These are phyloP conservation scores for Tolypocladium sp. DNA, from an alignment of 2,329 filamentous ascomycete genomes.

Conservation along the genomic window DNA sequence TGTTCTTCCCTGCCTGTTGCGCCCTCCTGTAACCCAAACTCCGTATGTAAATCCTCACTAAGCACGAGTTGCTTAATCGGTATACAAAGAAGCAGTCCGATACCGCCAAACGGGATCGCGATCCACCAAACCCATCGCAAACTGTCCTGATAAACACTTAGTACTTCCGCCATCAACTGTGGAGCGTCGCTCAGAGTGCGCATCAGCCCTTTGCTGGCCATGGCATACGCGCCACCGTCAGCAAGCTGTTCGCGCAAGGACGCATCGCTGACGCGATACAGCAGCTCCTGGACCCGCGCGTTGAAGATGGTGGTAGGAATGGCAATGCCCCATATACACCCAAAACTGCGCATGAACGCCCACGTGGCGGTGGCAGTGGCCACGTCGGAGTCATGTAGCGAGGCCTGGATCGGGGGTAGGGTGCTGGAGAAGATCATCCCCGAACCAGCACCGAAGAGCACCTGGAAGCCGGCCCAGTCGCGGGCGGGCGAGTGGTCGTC, in stretches of 20 bases:
- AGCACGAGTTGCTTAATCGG: too few species aligned
- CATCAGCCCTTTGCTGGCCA: too few species aligned
- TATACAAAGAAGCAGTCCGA: too few species aligned
- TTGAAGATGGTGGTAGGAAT: conserved; percentile 31
- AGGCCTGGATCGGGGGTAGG: conserved; percentile 33
- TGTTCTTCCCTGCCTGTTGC: too few species aligned
- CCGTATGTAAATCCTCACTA: too few species aligned
- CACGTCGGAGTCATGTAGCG: conserved; percentile 24
- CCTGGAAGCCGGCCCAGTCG: conserved; percentile 31
- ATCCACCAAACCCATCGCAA: conserved; percentile 20
- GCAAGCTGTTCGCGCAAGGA: conserved; percentile 4
- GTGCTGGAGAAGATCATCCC: conserved; percentile 23
- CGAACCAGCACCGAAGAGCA: conserved; percentile 31
- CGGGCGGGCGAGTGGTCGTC: conserved; percentile 19
- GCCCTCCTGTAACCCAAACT: too few species aligned
- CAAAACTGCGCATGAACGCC: conserved; percentile 37
- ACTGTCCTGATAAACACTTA: conserved; percentile 19
- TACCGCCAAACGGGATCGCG: too few species aligned
- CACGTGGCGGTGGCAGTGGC: conserved; percentile 29
- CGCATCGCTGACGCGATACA: conserved; percentile 4
- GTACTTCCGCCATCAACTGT: too few species aligned
- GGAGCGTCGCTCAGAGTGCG: too few species aligned
- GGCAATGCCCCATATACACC: conserved; percentile 34
- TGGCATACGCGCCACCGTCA: conserved; percentile 18
- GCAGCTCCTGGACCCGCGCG: conserved; percentile 5